These are phyloP conservation scores for Diaporthe velutina DNA, from an alignment of 2,329 filamentous ascomycete species.

Conservation along the genomic window DNA sequence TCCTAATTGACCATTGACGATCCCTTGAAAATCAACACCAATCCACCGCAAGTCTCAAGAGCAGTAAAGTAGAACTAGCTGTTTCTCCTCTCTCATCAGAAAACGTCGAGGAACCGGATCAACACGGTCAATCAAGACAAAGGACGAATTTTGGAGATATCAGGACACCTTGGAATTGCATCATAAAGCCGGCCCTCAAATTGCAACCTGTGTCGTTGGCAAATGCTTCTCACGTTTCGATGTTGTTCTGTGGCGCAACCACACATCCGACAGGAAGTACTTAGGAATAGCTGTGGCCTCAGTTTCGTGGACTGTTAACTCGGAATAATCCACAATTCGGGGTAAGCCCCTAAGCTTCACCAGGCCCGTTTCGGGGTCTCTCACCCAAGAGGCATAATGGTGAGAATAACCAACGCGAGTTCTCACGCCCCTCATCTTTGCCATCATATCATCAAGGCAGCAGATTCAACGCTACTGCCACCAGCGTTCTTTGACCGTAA, in stretches of 20 bases:
- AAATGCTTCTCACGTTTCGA: neutral
- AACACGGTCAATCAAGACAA: neutral
- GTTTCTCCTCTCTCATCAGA: neutral
- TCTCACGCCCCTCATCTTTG: neutral
- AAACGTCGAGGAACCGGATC: neutral
- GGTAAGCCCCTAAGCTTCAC: neutral
- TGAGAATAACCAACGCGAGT: neutral
- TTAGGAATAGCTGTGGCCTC: neutral
- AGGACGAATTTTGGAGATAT: neutral
- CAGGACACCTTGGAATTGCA: neutral
- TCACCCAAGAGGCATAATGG: neutral
- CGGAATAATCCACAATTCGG: neutral
- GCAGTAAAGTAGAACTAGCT: neutral
- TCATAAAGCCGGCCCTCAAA: too few species aligned
- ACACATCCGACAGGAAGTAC: too few species aligned
- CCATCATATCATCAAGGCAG: neutral
- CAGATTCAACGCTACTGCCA: neutral
- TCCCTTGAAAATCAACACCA: neutral
- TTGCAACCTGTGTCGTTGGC: too few species aligned
- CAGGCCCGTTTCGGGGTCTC: neutral
- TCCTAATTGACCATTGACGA: neutral
- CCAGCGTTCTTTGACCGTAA: neutral
- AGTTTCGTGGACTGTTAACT: neutral
- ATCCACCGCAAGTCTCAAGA: neutral
- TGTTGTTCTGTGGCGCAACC: neutral